phyloP scores from a whole-genome alignment of 768 basidiomycete genomes.

The Tremella mesenterica region DNA sequence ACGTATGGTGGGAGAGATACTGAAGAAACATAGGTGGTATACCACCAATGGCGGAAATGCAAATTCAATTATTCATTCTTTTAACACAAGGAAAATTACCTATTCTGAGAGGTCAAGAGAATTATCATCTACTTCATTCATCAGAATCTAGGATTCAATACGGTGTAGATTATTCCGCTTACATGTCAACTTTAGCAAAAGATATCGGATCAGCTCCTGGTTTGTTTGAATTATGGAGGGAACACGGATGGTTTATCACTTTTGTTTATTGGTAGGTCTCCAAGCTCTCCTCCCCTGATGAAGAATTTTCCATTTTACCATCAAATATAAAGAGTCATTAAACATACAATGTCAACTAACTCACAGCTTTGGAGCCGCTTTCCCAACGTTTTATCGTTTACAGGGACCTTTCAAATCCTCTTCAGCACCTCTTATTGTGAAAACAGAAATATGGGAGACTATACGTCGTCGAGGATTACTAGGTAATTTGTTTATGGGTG shows the following conservation, averaged over 20 bases:
- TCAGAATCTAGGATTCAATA: conserved; percentile 54
- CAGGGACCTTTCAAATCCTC: conserved; percentile 51
- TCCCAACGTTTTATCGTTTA: conserved; percentile 55
- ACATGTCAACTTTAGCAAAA: conserved; percentile 54
- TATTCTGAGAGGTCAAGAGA: conserved; percentile 48
- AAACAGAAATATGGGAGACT: conserved; percentile 57
- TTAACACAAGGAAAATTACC: conserved; percentile 46
- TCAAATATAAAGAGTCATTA: not conserved
- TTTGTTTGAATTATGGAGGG: conserved; percentile 49
- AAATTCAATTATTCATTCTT: conserved; percentile 55
- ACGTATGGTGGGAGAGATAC: no score
- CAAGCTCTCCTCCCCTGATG: not conserved
- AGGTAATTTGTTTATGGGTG: conserved; percentile 56
- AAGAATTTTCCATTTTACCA: not conserved
- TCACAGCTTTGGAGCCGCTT: conserved; percentile 54
- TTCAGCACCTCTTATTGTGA: conserved; percentile 48
- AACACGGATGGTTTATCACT: conserved; percentile 52
- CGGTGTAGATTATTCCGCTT: conserved; percentile 54
- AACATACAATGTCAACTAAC: not conserved
- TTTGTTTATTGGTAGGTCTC: conserved; percentile 52
- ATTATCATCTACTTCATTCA: conserved; percentile 54
- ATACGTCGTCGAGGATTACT: conserved; percentile 52
- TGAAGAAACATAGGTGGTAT: conserved; percentile 48
- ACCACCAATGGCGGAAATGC: conserved; percentile 57
- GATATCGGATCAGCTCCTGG: conserved; percentile 55